phyloP scores from a whole-genome alignment of 805 yeast genomes.

The Vanderwaltozyma yarrowii region DNA sequence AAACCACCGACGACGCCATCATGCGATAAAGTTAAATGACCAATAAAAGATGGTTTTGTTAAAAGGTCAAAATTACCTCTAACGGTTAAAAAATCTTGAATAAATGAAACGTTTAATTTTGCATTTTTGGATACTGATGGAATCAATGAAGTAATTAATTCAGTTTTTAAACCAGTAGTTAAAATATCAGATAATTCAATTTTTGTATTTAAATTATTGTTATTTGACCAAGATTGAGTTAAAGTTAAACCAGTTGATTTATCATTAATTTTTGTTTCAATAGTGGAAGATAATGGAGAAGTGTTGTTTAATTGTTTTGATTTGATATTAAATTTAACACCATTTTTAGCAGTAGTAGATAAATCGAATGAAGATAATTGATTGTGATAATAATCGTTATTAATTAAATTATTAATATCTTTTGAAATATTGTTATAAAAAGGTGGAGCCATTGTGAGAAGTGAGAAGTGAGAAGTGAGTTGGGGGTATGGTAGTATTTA shows the following conservation, averaged over 20 bases:
- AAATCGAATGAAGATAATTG: conserved; percentile 81
- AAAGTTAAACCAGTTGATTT: conserved; percentile 84
- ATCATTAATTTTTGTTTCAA: conserved; percentile 90
- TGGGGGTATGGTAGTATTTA: no score
- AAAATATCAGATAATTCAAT: conserved; percentile 75
- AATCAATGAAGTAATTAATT: conserved; percentile 74
- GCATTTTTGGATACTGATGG: conserved; percentile 84
- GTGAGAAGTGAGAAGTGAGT: no score
- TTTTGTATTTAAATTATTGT: conserved; percentile 86
- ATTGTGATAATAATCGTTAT: conserved; percentile 87
- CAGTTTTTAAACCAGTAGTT: conserved; percentile 92
- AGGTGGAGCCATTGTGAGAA: conserved; percentile 74
- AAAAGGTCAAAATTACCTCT: conserved; percentile 90
- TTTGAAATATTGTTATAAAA: conserved; percentile 91
- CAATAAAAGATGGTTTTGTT: conserved; percentile 92
- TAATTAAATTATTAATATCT: conserved; percentile 81
- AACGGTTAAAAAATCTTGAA: conserved; percentile 87
- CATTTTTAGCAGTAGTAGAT: conserved; percentile 91
- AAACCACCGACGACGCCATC: conserved; percentile 97
- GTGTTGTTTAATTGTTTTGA: conserved; percentile 76
- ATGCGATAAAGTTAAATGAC: conserved; percentile 90
- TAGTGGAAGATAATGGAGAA: conserved; percentile 73
- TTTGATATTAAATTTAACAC: conserved; percentile 88
- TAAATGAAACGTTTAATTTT: conserved; percentile 81
- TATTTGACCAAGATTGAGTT: conserved; percentile 97